Evolutionary conservation across 2,329 filamentous ascomycete genomes (phyloP), one percentile per base, ranked within the genome.

Genomic region (Cytospora chrysosperma): DNA sequence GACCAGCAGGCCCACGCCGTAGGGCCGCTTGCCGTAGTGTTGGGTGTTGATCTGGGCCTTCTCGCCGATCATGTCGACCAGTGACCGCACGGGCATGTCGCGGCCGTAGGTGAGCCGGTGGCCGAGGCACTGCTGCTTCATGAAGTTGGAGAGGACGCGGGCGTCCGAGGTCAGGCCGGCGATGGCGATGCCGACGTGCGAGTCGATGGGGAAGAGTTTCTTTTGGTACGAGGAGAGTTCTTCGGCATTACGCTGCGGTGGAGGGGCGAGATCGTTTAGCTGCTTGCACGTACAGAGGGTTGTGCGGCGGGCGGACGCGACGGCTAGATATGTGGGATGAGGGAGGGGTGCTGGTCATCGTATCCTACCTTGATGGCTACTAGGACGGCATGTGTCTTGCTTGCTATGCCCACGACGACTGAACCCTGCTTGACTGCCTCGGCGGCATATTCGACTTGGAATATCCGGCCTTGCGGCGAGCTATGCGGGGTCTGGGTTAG

Each of bases 221-320:
- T 97, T 97, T 82, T 99, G 95, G 86, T 99, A 99, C 59, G 95
- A 98, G 67, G 95, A 99, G 65, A 99, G 90, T 81, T 99, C 95
- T 86, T 99, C 95, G 77, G 95, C 95, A 75, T 98, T 98, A 80
- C 95, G 89, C 95, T 98, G 73, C 9, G 61, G 49, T 61, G 26
- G 54, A 32, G 21, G 15, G 26, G 40, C 19, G 6, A 15, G 28
- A 55, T 67, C 68, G 66, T 58, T 40, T 58, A 37, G 24, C 12
- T 6, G 15, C 17, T 52, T 28, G 9, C 10, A 24, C n/a, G 43
- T 47, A n/a, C 10, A 28, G 10, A 17, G 21, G 28, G 43, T 13
- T 13, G 9, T 9, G 12, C 12, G n/a, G 19, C 24, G 55, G 65
- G 55, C 40, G 26, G 50, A 58, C 52, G 40, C 28, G 32, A 51